Evolutionary conservation across 148 eudicot genomes (phyloP).

Genomic region (Arctostaphylos glauca): DNA sequence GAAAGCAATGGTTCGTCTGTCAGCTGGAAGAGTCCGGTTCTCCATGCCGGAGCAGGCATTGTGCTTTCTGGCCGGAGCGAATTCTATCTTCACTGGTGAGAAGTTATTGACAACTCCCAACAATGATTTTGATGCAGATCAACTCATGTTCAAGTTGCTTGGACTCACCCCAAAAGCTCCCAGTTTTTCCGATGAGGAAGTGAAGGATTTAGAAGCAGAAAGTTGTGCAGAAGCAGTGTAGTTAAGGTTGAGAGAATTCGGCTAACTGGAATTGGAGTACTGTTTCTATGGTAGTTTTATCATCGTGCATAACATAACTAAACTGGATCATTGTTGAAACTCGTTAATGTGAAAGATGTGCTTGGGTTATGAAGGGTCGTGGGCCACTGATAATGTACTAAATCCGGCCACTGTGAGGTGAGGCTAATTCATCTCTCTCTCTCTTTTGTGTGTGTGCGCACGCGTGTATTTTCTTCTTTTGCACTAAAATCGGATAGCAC

Average conservation of each 20-base stretch:
- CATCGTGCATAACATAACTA: neutral
- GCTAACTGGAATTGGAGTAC: neutral
- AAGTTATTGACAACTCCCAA: conserved; percentile 93
- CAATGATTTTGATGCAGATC: conserved; percentile 89
- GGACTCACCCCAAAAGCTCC: conserved; percentile 91
- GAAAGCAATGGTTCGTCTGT: conserved; percentile 87
- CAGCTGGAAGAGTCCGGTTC: conserved; percentile 92
- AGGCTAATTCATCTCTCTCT: too few relatives aligned
- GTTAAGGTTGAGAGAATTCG: conserved; percentile 41
- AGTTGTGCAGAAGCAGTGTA: conserved; percentile 40
- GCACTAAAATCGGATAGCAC: too few relatives aligned
- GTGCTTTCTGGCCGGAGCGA: conserved; percentile 96
- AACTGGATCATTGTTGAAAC: neutral
- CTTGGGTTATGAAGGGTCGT: too few relatives aligned
- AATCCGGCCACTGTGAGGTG: too few relatives aligned
- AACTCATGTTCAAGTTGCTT: conserved; percentile 81
- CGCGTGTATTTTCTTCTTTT: too few relatives aligned
- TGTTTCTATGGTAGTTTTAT: neutral
- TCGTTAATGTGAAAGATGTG: too few relatives aligned
- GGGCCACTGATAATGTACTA: too few relatives aligned
- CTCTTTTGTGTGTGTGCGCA: too few relatives aligned
- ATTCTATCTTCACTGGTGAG: conserved; percentile 95
- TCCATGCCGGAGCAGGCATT: conserved; percentile 90
- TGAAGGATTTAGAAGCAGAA: conserved; percentile 34
- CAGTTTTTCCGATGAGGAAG: conserved; percentile 41